phyloP scores from a whole-genome alignment of 2,329 filamentous ascomycete genomes.

The Cladosporium sphaerospermum region DNA sequence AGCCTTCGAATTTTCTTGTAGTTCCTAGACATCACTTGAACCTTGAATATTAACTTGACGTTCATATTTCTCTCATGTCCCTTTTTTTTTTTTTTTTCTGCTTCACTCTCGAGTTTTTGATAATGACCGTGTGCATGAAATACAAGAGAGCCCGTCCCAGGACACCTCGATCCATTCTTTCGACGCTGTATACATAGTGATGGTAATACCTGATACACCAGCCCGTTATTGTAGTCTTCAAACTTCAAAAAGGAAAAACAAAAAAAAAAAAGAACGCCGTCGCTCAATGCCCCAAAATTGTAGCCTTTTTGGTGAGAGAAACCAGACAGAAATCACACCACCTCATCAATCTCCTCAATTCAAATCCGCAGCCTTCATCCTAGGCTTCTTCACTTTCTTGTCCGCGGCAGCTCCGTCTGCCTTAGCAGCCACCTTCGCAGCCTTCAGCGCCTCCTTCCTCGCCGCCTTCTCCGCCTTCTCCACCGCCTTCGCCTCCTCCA shows the following conservation, averaged over 20 bases:
- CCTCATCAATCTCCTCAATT: constrained; percentile 4
- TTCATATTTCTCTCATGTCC: background rate
- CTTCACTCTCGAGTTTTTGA: background rate
- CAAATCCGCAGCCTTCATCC: constrained; percentile 19
- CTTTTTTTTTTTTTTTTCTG: background rate
- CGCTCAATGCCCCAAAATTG: constrained; percentile 9
- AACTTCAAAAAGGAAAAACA: background rate
- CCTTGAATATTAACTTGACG: background rate
- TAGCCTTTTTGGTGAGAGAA: background rate
- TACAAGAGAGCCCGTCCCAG: no score
- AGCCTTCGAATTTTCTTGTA: no score
- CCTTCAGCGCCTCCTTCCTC: constrained; percentile 16
- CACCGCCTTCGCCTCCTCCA: constrained; percentile 18
- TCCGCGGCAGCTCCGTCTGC: background rate
- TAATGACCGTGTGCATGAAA: background rate
- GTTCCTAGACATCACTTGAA: no score
- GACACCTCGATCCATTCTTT: no score
- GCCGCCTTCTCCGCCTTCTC: constrained; percentile 20
- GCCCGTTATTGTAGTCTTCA: background rate
- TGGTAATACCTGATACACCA: no score
- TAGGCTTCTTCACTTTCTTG: constrained; percentile 14
- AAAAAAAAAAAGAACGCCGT: constrained; percentile 8
- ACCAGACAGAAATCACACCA: background rate
- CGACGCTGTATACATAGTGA: no score
- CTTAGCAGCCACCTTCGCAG: constrained; percentile 13